Evolutionary conservation across 352 stramenopile species (phyloP).

Genomic region (Phytophthora pluvialis): DNA sequence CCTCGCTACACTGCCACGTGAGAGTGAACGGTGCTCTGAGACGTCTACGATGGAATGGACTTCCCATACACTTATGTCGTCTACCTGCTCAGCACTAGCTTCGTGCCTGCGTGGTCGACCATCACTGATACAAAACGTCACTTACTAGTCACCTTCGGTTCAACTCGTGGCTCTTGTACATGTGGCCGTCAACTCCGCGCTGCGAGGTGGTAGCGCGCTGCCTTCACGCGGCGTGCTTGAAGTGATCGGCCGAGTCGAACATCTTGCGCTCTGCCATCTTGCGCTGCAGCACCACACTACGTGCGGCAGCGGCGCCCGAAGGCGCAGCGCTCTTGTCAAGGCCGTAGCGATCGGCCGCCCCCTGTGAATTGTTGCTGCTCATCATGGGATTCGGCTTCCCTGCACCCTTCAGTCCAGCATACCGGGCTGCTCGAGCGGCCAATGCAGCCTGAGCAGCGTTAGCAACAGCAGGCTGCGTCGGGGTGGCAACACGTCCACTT

Average conservation of each 20-base stretch:
- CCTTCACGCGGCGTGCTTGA: conserved; percentile 56
- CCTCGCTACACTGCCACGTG: background rate
- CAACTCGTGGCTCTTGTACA: conserved; percentile 7
- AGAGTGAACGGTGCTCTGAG: conserved; percentile 3
- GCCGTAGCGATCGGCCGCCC: conserved; percentile 27
- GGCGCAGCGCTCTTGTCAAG: conserved; percentile 31
- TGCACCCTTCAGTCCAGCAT: conserved; percentile 25
- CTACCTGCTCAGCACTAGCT: conserved; percentile 10
- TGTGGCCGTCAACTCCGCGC: background rate
- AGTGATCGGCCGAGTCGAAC: conserved; percentile 85
- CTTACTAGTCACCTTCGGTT: conserved; percentile 12
- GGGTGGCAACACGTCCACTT: conserved; percentile 36
- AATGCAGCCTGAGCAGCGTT: conserved; percentile 37
- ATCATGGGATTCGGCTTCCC: conserved; percentile 5
- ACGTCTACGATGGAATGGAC: conserved; percentile 1
- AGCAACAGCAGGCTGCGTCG: conserved; percentile 10
- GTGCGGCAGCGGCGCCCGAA: conserved; percentile 49
- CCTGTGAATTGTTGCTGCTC: conserved; percentile 10
- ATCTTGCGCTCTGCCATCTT: conserved; percentile 75
- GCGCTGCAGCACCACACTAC: conserved; percentile 70
- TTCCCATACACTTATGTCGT: background rate
- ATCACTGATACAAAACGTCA: conserved; percentile 22
- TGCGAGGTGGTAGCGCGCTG: background rate
- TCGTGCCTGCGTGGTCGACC: conserved; percentile 1
- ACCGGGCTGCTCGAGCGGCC: conserved; percentile 26